Evolutionary conservation across 2,329 filamentous ascomycete genomes (phyloP), one percentile per base, ranked within the genome.

Genomic region (Blastomyces emzantsi): DNA sequence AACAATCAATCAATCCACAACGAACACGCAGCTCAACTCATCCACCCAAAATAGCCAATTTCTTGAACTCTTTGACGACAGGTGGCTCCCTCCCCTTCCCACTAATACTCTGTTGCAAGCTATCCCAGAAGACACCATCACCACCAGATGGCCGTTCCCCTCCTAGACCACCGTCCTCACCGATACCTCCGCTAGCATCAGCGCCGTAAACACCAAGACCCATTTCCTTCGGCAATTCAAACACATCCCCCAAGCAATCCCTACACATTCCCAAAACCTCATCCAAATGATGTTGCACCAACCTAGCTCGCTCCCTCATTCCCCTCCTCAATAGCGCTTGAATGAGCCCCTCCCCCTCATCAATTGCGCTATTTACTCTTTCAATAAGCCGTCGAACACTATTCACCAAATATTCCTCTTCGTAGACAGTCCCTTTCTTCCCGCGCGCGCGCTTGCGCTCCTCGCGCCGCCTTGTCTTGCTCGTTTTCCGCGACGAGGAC

Each of bases 341-440:
- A 0, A 96, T 83, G 8, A 97, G 81, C 19, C 87, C 78, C 71
- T 86, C 83, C 0, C 90, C 85, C 73, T 99, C 94, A 0, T 84
- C 82, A 60, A 86, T 83, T 2, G 88, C 83, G 28, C 81, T 81
- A 74, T 92, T 91, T 28, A 96, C 85, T 45, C 92, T 83, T 74
- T 96, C 91, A 17, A 96, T 85, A 43, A 99, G 81, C 30, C 94
- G 82, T 15, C 88, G 85, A 45, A 97, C 87, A 69, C 88, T 93
- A 74, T 92, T 94, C 64, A 96, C 87, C 5, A 99, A 84, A 75
- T 99, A 99, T 76, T 97, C 94, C 73, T 97, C 93, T 75, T 99
- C 94, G 75, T 99, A 99, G 5, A 99, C 90, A 19, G 90, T 96
- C 13, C 94, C 94, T 80, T 97, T 97, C 75, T 96, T 93, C 30